These are phyloP conservation scores for Zygotorulaspora chibaensis DNA, from an alignment of 805 yeast genomes.

Conservation along the genomic window DNA sequence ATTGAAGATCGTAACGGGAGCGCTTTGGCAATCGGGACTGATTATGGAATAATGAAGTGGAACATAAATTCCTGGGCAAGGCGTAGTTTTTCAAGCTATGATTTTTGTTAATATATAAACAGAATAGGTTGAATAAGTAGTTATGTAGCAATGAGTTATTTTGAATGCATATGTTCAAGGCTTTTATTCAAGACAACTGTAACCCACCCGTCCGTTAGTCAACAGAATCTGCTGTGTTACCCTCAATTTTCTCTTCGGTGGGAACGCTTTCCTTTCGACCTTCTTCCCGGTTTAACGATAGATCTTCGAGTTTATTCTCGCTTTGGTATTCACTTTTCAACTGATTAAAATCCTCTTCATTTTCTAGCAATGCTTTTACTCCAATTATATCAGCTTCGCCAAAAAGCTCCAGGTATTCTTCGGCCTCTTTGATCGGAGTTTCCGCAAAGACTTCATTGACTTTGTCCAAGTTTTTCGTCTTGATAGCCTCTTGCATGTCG, in stretches of 20 bases:
- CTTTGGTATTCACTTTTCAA: conserved; percentile 44
- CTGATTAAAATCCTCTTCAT: conserved; percentile 63
- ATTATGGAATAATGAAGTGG: conserved; percentile 67
- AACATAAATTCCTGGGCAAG: conserved; percentile 61
- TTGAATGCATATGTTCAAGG: neutral
- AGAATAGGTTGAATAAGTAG: neutral
- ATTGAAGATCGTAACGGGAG: conserved; percentile 47
- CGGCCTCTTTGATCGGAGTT: conserved; percentile 75
- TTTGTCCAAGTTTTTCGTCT: conserved; percentile 63
- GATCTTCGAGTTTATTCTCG: conserved; percentile 16
- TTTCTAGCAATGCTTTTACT: conserved; percentile 68
- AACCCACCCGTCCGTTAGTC: conserved; percentile 31
- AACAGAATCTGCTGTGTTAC: conserved; percentile 39
- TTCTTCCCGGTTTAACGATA: conserved; percentile 17
- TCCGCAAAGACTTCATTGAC: conserved; percentile 78
- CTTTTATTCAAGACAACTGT: no score
- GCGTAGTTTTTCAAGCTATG: conserved; percentile 55
- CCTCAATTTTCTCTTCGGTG: conserved; percentile 12
- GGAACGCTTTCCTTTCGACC: conserved; percentile 17
- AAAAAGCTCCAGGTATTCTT: conserved; percentile 63
- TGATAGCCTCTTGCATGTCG: conserved; percentile 71
- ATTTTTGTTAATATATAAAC: conserved; percentile 34
- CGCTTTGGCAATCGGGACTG: conserved; percentile 56
- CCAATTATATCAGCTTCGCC: conserved; percentile 81
- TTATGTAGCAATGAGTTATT: neutral